Evolutionary conservation across 1,284 basidiomycete species (phyloP).

Genomic region (Cerrena zonata): DNA sequence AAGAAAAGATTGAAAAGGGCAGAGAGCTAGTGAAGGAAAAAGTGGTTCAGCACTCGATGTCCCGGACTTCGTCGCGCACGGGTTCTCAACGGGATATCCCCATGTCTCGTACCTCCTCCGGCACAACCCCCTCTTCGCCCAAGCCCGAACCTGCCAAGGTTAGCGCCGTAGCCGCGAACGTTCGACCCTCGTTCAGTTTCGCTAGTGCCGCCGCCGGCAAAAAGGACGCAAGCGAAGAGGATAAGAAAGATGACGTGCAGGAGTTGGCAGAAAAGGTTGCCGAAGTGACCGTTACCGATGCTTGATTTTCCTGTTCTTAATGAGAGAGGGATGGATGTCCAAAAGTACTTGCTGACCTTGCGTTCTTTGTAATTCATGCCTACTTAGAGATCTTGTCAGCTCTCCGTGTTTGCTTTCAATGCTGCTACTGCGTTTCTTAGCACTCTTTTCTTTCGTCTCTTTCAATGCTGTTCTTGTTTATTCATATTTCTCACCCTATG

Average conservation of each 20-base stretch:
- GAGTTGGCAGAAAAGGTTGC: conserved; percentile 35
- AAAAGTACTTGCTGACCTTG: neutral
- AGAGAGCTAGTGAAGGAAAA: conserved; percentile 51
- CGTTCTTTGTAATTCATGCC: neutral
- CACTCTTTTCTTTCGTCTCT: neutral
- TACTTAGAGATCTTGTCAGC: neutral
- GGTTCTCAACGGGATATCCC: conserved; percentile 48
- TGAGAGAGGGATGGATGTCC: neutral
- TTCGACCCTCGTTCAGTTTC: conserved; percentile 67
- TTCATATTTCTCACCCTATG: neutral
- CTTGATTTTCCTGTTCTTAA: neutral
- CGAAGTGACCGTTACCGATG: conserved; percentile 31
- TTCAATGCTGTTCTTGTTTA: neutral
- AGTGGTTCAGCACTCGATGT: conserved; percentile 52
- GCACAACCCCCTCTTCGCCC: conserved; percentile 29
- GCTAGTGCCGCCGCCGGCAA: conserved; percentile 46
- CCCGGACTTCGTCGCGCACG: conserved; percentile 63
- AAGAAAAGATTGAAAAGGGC: conserved; percentile 64
- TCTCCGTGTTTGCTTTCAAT: neutral
- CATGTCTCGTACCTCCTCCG: conserved; percentile 20
- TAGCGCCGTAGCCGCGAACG: conserved; percentile 22
- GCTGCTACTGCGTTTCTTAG: neutral
- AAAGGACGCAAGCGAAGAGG: conserved; percentile 17
- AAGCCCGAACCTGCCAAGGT: conserved; percentile 27
- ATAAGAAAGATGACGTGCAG: conserved; percentile 25